phyloP scores from a whole-genome alignment of 306 rosid genomes.

The Astragalus membranaceus region DNA sequence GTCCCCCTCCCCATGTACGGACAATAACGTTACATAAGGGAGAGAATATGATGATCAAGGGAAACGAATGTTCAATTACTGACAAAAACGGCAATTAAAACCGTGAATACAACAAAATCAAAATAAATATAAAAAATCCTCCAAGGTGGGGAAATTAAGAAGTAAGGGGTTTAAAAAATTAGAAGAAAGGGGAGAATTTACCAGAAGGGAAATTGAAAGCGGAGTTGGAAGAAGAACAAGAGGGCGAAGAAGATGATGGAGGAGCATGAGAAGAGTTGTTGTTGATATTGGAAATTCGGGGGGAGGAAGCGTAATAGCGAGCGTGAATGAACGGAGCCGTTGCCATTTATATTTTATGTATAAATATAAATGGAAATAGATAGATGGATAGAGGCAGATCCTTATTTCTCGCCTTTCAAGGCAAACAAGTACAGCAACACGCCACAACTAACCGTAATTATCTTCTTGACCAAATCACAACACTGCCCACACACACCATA shows the following conservation, averaged over 20 bases:
- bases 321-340: conserved; percentile 27
- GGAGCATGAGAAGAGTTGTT: conserved; percentile 19
- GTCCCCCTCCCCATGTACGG: too few relatives aligned
- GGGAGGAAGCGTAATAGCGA: conserved; percentile 18
- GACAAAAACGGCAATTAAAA: neutral
- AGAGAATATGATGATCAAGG: too few relatives aligned
- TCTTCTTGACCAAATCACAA: neutral
- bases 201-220: conserved; percentile 21
- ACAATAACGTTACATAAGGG: too few relatives aligned
- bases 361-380: neutral
- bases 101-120: neutral
- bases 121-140: neutral
- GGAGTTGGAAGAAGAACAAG: conserved; percentile 22
- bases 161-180: neutral
- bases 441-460: neutral
- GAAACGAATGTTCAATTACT: too few relatives aligned
- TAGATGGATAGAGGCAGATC: neutral
- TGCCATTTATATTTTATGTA: conserved; percentile 9
- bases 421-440: neutral
- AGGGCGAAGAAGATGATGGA: neutral
- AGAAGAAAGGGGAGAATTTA: neutral
- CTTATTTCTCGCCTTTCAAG: conserved; percentile 2
- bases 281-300: conserved; percentile 17
- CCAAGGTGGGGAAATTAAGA: neutral
- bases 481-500: neutral